These are phyloP conservation scores for Psidium guajava DNA, from an alignment of 345 rosid species.

Conservation along the genomic window DNA sequence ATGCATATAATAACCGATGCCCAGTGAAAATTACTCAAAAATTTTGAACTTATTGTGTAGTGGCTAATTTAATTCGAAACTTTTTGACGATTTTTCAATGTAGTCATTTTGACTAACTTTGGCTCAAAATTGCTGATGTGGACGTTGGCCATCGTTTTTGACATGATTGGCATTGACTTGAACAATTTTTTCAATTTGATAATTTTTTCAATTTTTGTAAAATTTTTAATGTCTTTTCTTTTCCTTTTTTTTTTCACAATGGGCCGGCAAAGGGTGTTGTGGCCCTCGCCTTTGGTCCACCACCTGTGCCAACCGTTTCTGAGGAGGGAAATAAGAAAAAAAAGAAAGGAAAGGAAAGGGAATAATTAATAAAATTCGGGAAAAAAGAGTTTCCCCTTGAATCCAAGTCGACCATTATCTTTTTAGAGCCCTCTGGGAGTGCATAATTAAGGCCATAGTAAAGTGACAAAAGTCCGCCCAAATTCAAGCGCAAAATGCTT, in stretches of 20 bases:
- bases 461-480: not conserved
- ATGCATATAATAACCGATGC: fast-evolving
- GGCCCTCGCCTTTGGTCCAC: too few relatives aligned
- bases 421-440: not conserved
- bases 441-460: not conserved
- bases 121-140: fast-evolving
- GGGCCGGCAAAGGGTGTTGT: too few relatives aligned
- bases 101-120: not conserved
- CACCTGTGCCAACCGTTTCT: not conserved
- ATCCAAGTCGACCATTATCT: not conserved
- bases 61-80: fast-evolving
- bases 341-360: not conserved
- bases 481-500: not conserved
- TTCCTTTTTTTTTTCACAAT: not conserved
- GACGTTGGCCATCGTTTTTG: fast-evolving
- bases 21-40: not conserved
- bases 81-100: not conserved
- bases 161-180: not conserved
- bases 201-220: not conserved
- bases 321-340: not conserved
- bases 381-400: not conserved
- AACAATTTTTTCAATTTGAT: not conserved
- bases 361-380: too few relatives aligned
- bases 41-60: too few relatives aligned
- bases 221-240: not conserved